Evolutionary conservation across 257 asterid species (phyloP), one percentile per base, ranked within the genome.

Genomic region (Solanum chiquidenum): DNA sequence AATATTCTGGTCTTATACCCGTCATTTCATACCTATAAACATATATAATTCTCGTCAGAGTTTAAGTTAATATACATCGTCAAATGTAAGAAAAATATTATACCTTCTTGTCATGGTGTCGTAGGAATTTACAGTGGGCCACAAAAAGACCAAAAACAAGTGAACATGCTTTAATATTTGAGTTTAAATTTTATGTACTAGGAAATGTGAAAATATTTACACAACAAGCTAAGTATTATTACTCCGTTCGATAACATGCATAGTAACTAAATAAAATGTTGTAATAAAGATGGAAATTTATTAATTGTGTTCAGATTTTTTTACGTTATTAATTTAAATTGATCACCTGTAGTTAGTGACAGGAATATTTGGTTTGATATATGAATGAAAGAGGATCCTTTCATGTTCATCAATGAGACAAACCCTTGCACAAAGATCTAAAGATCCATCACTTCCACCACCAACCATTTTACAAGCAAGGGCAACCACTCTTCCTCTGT

Each of bases 391-490:
- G 87, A 96, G 91, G 23, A 93, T 90, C 88, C 88, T 93, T 83
- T 96, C 98, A 75, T 83, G 23, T 90, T 96, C 98, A 88, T 95
- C 98, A 75, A 91, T 35, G 68, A 96, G 93, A 90, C 98, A 96
- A 66, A 96, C 92, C 90, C 99, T 92, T 60, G 94, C 98, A 83
- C 99, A 96, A 83, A 95, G 96, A 91, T 95, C 98, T 35, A 94
- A 86, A 44, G 98, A 92, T 29, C 99, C 99, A 90, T 96, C 98
- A 46, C 95, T 94, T 64, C 99, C 99, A 18, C 99, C 99, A 2
- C 98, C 98, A 14, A 96, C 98, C 98, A 94, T 96, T 89, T 94
- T 96, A 91, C 99, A 95, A 35, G 97, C 98, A 44, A 96, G 93
- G 40, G 99, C 92, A 86, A 95, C 98, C 83, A 90, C 95, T 90